A percentile compares a stretch with the other conserved stretches of the same genome.
phyloP scores from a whole-genome alignment of 2,329 filamentous ascomycete genomes.

The Fusarium drepaniforme region DNA sequence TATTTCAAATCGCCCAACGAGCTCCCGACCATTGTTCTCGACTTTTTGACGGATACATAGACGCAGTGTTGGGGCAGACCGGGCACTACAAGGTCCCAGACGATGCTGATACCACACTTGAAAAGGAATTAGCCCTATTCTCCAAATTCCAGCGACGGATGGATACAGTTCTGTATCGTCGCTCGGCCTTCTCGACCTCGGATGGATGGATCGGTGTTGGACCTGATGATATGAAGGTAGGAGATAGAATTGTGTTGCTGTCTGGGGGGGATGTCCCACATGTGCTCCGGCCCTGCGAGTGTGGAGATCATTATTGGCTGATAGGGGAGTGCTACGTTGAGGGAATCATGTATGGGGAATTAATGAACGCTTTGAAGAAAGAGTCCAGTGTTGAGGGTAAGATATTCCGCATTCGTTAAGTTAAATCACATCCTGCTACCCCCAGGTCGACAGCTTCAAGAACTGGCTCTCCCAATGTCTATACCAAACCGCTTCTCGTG shows the following conservation, averaged over 20 bases:
- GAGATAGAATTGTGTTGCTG: background rate
- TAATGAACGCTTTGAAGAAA: background rate
- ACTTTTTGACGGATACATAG: conserved; percentile 1
- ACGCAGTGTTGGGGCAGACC: background rate
- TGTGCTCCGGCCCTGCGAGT: background rate
- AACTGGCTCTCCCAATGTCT: background rate
- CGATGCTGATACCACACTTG: background rate
- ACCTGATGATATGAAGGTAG: background rate
- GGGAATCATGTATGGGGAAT: conserved; percentile 6
- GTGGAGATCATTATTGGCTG: background rate
- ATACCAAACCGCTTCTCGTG: background rate
- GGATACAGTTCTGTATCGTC: background rate
- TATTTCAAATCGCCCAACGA: background rate
- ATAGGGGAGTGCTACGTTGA: conserved; percentile 14
- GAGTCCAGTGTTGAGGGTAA: background rate
- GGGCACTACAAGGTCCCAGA: background rate
- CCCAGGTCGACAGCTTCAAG: background rate
- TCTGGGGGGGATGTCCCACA: background rate
- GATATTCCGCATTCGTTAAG: background rate
- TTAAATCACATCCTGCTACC: background rate
- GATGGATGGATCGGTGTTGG: conserved; percentile 3
- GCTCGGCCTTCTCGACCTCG: background rate
- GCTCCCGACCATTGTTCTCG: background rate
- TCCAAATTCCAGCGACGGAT: background rate
- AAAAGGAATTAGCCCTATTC: background rate